Evolutionary conservation across 2,329 filamentous ascomycete genomes (phyloP).

Genomic region (Trichoderma koningiopsis): DNA sequence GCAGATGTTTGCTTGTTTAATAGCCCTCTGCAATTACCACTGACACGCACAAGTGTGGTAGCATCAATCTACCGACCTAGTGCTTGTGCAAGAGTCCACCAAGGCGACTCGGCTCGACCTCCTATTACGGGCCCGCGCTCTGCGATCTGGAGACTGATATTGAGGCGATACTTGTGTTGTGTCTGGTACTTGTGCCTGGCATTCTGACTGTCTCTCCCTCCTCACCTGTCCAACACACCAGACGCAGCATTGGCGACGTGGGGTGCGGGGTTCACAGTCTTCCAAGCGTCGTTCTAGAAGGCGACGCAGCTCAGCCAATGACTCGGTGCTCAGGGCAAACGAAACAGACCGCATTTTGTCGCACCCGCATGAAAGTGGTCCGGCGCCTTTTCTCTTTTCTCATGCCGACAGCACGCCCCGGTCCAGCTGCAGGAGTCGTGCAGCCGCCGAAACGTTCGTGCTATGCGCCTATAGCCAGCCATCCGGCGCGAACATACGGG

Average conservation of each 20-base stretch:
- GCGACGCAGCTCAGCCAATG: constrained; percentile 11
- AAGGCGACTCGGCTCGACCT: background rate
- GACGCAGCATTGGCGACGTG: constrained; percentile 13
- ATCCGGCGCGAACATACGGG: background rate
- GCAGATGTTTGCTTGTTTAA: background rate
- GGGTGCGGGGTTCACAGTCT: constrained; percentile 24
- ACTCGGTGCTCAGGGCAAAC: background rate
- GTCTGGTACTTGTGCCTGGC: background rate
- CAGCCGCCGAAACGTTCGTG: background rate
- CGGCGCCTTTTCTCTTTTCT: background rate
- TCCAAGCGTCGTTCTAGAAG: constrained; percentile 25
- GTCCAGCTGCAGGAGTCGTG: background rate
- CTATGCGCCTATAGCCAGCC: background rate
- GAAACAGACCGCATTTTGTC: constrained; percentile 15
- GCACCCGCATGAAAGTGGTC: background rate
- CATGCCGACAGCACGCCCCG: background rate
- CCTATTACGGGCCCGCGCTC: background rate
- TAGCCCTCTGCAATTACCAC: background rate
- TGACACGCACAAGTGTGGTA: background rate
- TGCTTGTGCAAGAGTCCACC: background rate
- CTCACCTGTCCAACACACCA: background rate
- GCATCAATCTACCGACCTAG: background rate
- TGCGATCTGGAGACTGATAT: background rate
- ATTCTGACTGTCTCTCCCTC: background rate
- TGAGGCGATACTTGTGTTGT: background rate